These are phyloP conservation scores for Echites panduratus DNA, from an alignment of 257 asterid genomes.

Conservation along the genomic window DNA sequence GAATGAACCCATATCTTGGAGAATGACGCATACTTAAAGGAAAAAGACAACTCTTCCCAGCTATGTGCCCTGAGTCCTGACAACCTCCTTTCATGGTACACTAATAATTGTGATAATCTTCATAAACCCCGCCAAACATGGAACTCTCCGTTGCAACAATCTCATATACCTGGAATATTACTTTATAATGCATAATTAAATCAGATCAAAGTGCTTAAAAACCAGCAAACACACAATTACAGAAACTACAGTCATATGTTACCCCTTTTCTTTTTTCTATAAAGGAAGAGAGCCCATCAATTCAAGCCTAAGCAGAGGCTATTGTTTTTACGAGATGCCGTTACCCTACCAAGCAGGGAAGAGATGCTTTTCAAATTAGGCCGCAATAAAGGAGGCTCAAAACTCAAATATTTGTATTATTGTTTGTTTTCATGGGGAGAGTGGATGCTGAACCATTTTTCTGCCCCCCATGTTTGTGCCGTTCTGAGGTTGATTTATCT, in stretches of 20 bases:
- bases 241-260: neutral
- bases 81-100: slow-evolving; percentile 29
- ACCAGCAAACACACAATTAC: neutral
- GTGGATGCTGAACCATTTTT: neutral
- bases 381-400: neutral
- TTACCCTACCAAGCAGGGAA: neutral
- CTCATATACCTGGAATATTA: neutral
- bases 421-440: neutral
- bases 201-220: too few species aligned
- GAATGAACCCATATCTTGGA: slow-evolving; percentile 48
- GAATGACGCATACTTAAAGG: slow-evolving; percentile 41
- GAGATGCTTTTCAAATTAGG: too few species aligned
- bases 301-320: neutral
- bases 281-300: neutral
- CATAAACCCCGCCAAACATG: neutral
- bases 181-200: neutral
- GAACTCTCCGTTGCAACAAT: slow-evolving; percentile 5
- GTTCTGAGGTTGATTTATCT: neutral
- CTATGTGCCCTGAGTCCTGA: slow-evolving; percentile 25
- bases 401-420: too few species aligned
- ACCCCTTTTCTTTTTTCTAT: neutral
- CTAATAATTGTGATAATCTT: slow-evolving; percentile 14
- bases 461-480: neutral
- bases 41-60: slow-evolving; percentile 40
- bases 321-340: neutral